phyloP scores from a whole-genome alignment of 2,329 filamentous ascomycete species.

The Aspergillus persii region DNA sequence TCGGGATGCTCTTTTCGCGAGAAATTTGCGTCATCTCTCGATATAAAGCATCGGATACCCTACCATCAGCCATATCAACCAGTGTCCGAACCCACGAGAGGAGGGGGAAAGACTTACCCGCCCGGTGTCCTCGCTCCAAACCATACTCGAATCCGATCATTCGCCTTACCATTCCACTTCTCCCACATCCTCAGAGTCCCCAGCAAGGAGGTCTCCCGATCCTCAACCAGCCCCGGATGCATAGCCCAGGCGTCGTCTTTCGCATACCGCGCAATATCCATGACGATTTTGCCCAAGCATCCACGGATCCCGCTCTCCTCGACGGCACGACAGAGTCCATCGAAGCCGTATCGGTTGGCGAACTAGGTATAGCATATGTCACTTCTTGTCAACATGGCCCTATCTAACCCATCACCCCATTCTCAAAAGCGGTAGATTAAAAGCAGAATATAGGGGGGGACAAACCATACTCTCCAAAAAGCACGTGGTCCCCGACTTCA shows the following conservation, averaged over 20 bases:
- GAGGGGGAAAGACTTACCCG: conserved; percentile 13
- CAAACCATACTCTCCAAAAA: conserved; percentile 53
- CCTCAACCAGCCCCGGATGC: too few species aligned
- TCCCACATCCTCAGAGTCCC: conserved; percentile 14
- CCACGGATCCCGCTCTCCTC: conserved; percentile 46
- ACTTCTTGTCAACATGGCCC: conserved; percentile 28
- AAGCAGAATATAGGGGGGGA: neutral
- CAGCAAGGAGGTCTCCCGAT: conserved; percentile 35
- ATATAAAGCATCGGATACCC: too few species aligned
- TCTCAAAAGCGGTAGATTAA: neutral
- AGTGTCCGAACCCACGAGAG: neutral
- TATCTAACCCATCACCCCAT: too few species aligned
- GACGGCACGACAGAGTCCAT: conserved; percentile 44
- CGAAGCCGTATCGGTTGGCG: conserved; percentile 42
- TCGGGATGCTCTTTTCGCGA: conserved; percentile 37
- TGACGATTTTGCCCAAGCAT: conserved; percentile 43
- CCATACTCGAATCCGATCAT: conserved; percentile 49
- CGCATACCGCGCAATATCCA: too few species aligned
- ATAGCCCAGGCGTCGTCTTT: too few species aligned
- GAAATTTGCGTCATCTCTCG: too few species aligned
- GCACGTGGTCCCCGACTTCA: conserved; percentile 51
- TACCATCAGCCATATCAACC: conserved; percentile 20
- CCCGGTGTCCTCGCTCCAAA: conserved; percentile 49
- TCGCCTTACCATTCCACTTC: conserved; percentile 33
- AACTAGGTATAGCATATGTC: too few species aligned